Evolutionary conservation across 345 rosid species (phyloP), one percentile per base, ranked within the genome.

Genomic region (Eutrema yunnanense): DNA sequence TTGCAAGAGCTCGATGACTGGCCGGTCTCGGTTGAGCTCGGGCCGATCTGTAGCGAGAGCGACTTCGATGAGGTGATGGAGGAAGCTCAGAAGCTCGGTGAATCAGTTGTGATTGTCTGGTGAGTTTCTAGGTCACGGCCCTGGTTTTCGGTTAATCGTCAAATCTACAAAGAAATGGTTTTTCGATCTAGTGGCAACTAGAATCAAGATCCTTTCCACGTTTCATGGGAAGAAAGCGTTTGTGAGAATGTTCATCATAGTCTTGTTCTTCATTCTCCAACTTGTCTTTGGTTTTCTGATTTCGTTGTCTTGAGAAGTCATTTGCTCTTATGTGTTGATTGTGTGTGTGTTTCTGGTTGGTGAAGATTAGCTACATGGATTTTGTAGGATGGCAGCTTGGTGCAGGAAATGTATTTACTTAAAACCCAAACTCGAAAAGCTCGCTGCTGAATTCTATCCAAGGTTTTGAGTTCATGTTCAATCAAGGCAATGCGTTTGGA

Each of bases 361-460:
- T 60, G 65, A 72, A 74, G 73, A 71, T 62, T 37, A 47, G 63
- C 61, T 65, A 19, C 47, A n/a, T 79, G 79, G 69, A 65, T 65
- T 44, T 65, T 85, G 84, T 82, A 94, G 97, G 98, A 88, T 87
- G 90, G 98, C 97, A 56, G 84, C 79, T 80, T 94, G 97, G 97
- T 94, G 98, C 83, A 88, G 97, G 73, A 94, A 94, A 80, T 91
- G 97, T 72, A 85, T 91, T 49, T 92, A 88, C 76, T 76, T 95
- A 75, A 88, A 83, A 73, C 99, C 99, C 0, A 87, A 91, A 73
- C 78, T 91, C 85, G 90, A 89, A 80, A 95, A 86, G 83, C 82
- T 95, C 64, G 96, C 99, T 44, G 93, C 92, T 73, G 95, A 95
- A 64, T 91, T 86, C 82, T 70, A 86, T 72, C 89, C 84, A 70